These are phyloP conservation scores for Ustilaginoidea virens DNA, from an alignment of 2,329 filamentous ascomycete species.

Conservation along the genomic window DNA sequence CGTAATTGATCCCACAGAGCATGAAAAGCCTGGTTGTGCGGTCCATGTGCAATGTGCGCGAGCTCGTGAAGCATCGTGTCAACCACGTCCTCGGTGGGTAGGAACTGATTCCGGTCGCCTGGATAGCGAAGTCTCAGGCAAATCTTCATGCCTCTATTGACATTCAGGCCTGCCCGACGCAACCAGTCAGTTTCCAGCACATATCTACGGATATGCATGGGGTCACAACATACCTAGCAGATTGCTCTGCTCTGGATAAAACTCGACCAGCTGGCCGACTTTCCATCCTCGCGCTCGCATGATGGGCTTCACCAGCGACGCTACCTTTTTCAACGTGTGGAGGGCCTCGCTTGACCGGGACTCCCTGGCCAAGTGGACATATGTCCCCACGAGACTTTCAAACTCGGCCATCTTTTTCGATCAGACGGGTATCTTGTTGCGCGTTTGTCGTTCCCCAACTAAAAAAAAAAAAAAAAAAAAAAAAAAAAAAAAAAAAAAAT, in stretches of 20 bases:
- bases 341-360: slow-evolving; percentile 34
- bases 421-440: neutral
- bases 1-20: slow-evolving; percentile 79
- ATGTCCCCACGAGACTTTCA: slow-evolving; percentile 30
- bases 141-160: slow-evolving; percentile 63
- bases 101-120: slow-evolving; percentile 58
- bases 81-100: slow-evolving; percentile 63
- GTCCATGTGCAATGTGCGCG: slow-evolving; percentile 71
- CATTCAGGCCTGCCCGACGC: slow-evolving; percentile 47
- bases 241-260: slow-evolving; percentile 60
- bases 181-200: neutral
- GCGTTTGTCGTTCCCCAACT: neutral
- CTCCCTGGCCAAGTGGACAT: slow-evolving; percentile 31
- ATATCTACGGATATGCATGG: too few relatives aligned
- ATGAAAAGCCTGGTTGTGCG: slow-evolving; percentile 72
- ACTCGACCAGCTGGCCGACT: slow-evolving; percentile 67
- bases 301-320: slow-evolving; percentile 83
- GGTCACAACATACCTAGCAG: slow-evolving; percentile 43
- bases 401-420: slow-evolving; percentile 8
- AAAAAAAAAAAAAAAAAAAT: too few relatives aligned
- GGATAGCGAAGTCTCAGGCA: slow-evolving; percentile 68
- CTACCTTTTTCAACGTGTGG: slow-evolving; percentile 58
- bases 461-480: neutral
- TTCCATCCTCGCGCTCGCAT: slow-evolving; percentile 79
- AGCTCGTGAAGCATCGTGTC: slow-evolving; percentile 94